Percentiles rank a stretch among this genome's conserved stretches.
phyloP scores from a whole-genome alignment of 2,329 filamentous ascomycete genomes.

The Seiridium unicorne region DNA sequence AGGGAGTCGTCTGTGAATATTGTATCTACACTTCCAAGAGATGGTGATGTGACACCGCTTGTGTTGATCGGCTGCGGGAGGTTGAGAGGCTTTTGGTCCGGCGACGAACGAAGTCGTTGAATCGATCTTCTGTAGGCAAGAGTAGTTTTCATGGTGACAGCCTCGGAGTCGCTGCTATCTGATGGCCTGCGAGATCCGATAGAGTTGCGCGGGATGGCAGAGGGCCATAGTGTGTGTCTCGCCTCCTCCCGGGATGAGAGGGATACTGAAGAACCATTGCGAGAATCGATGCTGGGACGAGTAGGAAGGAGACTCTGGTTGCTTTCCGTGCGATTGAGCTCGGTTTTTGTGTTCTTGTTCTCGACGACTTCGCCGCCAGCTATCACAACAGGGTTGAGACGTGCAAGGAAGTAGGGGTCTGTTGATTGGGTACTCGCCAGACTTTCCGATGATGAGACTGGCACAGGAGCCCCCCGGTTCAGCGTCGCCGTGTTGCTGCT shows the following conservation, averaged over 20 bases:
- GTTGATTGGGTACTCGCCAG: conserved; percentile 39
- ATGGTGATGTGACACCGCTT: conserved; percentile 39
- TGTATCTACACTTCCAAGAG: conserved; percentile 55
- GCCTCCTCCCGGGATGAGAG: conserved; percentile 37
- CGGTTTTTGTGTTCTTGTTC: conserved; percentile 54
- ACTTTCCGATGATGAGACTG: conserved; percentile 51
- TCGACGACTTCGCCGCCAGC: conserved; percentile 61
- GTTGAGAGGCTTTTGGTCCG: conserved; percentile 40
- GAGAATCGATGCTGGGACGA: conserved; percentile 43
- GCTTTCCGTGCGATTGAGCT: conserved; percentile 48
- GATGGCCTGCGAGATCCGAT: conserved; percentile 43
- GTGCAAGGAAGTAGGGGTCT: conserved; percentile 59
- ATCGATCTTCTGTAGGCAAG: conserved; percentile 55
- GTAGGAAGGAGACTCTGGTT: conserved; percentile 41
- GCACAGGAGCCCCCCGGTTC: conserved; percentile 41
- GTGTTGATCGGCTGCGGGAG: conserved; percentile 55
- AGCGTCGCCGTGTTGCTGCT: conserved; percentile 58
- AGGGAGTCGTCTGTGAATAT: conserved; percentile 57
- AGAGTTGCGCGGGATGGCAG: conserved; percentile 43
- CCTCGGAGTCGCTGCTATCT: conserved; percentile 57
- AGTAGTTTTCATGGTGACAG: conserved; percentile 44
- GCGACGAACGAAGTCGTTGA: conserved; percentile 46
- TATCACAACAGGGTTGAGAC: conserved; percentile 66
- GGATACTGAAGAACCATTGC: conserved; percentile 38
- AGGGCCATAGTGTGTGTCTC: conserved; percentile 51